phyloP scores from a whole-genome alignment of 2,329 filamentous ascomycete species.

The Penicillium verrucosum region DNA sequence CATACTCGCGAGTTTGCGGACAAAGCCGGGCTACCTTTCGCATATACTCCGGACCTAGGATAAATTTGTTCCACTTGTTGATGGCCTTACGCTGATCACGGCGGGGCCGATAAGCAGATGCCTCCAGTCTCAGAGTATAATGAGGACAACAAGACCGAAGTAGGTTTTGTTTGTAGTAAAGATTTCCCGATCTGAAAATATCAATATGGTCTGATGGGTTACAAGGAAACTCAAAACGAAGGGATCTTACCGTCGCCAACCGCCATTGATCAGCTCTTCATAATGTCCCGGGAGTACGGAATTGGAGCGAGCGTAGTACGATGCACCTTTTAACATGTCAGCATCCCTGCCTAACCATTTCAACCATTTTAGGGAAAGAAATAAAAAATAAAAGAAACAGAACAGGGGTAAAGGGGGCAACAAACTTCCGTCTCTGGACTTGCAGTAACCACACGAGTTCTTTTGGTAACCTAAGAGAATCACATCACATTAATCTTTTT shows the following conservation, averaged over 20 bases:
- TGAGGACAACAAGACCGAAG: slow-evolving; percentile 84
- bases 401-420: slow-evolving; percentile 15
- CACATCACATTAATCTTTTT: slow-evolving; percentile 4
- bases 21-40: slow-evolving; percentile 45
- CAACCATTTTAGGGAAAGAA: neutral
- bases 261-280: slow-evolving; percentile 47
- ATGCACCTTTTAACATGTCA: slow-evolving; percentile 38
- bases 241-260: slow-evolving; percentile 46
- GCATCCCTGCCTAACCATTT: neutral
- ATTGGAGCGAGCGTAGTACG: slow-evolving; percentile 47
- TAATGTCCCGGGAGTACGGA: slow-evolving; percentile 47
- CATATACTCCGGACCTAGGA: slow-evolving; percentile 49
- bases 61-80: slow-evolving; percentile 49
- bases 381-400: neutral
- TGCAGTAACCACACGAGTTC: slow-evolving; percentile 50
- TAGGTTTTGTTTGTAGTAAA: slow-evolving; percentile 57
- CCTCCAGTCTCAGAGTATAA: slow-evolving; percentile 54
- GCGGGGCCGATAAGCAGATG: slow-evolving; percentile 42
- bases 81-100: slow-evolving; percentile 48
- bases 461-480: slow-evolving; percentile 44
- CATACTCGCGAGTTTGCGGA: slow-evolving; percentile 46
- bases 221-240: neutral
- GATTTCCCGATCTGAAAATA: slow-evolving; percentile 42
- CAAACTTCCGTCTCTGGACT: slow-evolving; percentile 46
- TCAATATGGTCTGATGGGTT: slow-evolving; percentile 7